These are phyloP conservation scores for Geranium incanum DNA, from an alignment of 441 rosid genomes.

Conservation along the genomic window DNA sequence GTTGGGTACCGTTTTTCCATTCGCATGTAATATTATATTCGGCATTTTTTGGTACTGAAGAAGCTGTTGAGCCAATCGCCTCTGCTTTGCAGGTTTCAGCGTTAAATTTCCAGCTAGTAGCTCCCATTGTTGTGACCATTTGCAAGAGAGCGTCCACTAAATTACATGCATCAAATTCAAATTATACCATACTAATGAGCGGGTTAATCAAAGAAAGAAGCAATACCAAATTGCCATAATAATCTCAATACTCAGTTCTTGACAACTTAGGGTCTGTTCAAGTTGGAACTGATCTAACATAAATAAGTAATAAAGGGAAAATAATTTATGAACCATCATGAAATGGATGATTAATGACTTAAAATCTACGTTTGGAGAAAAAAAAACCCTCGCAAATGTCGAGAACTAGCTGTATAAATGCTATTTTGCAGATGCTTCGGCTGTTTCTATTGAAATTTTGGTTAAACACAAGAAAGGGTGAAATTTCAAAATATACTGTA, in stretches of 20 bases:
- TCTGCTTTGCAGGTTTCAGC: slow-evolving; percentile 20
- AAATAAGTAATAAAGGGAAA: background rate
- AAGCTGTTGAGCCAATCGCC: background rate
- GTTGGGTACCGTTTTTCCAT: background rate
- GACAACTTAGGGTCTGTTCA: too few relatives aligned
- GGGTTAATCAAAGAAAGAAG: background rate
- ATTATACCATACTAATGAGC: background rate
- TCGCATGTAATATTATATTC: slow-evolving; percentile 13
- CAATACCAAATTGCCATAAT: background rate
- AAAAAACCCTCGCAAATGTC: background rate
- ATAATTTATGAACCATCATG: background rate
- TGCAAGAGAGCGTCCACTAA: slow-evolving; percentile 26
- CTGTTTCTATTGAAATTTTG: background rate
- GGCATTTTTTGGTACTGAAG: background rate
- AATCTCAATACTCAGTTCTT: background rate
- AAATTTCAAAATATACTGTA: too few relatives aligned
- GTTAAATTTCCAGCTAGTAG: slow-evolving; percentile 25
- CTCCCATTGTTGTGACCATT: slow-evolving; percentile 24
- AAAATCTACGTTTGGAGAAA: background rate
- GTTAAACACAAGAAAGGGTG: background rate
- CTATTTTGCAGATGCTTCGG: background rate
- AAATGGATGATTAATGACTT: background rate
- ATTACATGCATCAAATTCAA: background rate
- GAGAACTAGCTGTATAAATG: background rate
- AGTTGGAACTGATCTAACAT: too few relatives aligned